Base-by-base conservation (phyloP, 1,284 basidiomycete species). In the Lentinus polychrous region DNA sequence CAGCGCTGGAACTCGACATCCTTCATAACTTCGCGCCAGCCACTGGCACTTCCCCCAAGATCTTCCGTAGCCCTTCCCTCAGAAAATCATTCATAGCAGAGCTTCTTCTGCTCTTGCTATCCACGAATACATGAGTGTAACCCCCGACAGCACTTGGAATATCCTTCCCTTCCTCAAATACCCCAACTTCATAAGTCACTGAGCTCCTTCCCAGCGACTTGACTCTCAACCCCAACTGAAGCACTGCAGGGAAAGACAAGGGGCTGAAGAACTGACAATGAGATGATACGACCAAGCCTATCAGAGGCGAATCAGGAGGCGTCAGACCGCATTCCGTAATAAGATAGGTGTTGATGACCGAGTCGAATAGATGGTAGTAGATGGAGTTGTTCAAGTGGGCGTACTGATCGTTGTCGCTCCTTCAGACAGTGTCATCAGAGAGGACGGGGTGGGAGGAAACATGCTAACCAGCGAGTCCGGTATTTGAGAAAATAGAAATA, bases 401-500 rank as follows among this genome's bases (percentile, higher is more conserved):
- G 59, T 89, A 89, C 57, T 87, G 85, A 67, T 89, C 86, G 56
- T 89, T 89, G 69, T 89, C 86, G 56, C 76, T 85, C 85, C 86
- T 82, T 66, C 23, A 45, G 11, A 6, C 27, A 33, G 32, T 32
- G 23, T 11, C 14, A 42, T 15, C 23, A 42, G 22, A 42, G 18
- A 34, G 12, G 23, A 43, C 18, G 31, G 34, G 11, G 42, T 33
- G 38, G 43, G 17, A 44, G 27, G 37, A 43, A 20, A n/a, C 18
- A 24, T 31, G 62, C 74, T 60, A 37, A 86, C 84, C 85, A 87
- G 64, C 85, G 73, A 17, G 85, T 86, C 45, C 75, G 74, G 58
- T 86, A 82, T 4, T 70, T 62, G 14, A 84, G 69, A 54, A 78
- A 79, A 60, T 75, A 86, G 3, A 52, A 52, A 53, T 86, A 87